A percentile compares a stretch with the other conserved stretches of the same genome.
phyloP scores from a whole-genome alignment of 495 filamentous ascomycete genomes.

The Aspergillus sclerotioniger region DNA sequence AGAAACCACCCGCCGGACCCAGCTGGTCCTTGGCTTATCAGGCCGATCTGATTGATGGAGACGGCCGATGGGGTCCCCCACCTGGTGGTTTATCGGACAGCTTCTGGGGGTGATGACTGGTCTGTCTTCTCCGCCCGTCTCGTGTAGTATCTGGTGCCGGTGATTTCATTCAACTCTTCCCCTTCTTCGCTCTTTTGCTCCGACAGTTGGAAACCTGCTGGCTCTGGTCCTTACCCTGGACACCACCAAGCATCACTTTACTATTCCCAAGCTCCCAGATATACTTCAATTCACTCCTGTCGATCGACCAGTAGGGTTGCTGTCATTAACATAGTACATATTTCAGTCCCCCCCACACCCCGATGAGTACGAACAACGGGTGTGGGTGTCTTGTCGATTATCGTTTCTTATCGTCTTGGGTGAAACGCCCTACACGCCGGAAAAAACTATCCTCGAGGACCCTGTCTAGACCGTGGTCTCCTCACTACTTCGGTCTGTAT shows the following conservation, averaged over 20 bases:
- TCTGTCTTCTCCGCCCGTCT: neutral
- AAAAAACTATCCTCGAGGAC: slow-evolving; percentile 24
- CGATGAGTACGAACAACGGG: slow-evolving; percentile 43
- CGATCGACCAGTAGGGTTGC: neutral
- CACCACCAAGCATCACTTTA: neutral
- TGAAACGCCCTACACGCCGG: slow-evolving; percentile 32
- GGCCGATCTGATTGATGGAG: slow-evolving; percentile 16
- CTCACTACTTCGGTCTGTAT: slow-evolving; percentile 21
- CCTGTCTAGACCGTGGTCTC: slow-evolving; percentile 19
- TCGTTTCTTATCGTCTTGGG: slow-evolving; percentile 44
- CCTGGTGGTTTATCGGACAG: slow-evolving; percentile 9
- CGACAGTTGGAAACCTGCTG: neutral
- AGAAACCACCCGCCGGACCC: neutral
- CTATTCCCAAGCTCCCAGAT: neutral
- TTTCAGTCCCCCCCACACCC: slow-evolving; percentile 30
- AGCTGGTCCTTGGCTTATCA: slow-evolving; percentile 5
- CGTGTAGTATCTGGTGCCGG: neutral
- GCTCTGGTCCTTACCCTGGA: neutral
- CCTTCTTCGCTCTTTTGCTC: neutral
- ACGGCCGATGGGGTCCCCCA: slow-evolving; percentile 14
- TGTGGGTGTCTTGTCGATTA: slow-evolving; percentile 44
- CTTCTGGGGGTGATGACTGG: neutral
- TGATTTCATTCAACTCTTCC: neutral
- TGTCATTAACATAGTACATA: neutral
- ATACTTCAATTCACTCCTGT: neutral